phyloP scores from a whole-genome alignment of 2,329 filamentous ascomycete genomes.

The Alternaria triticina region DNA sequence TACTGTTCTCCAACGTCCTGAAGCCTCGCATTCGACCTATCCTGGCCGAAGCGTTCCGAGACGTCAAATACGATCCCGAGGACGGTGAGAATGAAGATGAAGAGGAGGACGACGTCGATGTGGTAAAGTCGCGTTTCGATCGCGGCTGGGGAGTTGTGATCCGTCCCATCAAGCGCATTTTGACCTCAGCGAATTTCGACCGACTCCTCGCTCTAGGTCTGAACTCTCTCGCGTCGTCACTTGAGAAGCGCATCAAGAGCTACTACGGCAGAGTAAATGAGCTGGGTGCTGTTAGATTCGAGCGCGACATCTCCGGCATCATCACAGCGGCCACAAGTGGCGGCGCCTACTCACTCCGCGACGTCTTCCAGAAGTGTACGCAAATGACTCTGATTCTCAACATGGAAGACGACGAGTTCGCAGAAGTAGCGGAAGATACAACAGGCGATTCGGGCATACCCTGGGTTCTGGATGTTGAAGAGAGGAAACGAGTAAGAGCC shows the following conservation, averaged over 20 bases:
- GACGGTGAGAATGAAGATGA: constrained; percentile 50
- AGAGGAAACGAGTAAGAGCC: constrained; percentile 73
- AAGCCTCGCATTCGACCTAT: constrained; percentile 84
- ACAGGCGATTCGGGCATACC: constrained; percentile 65
- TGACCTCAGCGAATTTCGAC: constrained; percentile 78
- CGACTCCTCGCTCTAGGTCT: constrained; percentile 77
- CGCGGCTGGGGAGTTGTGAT: constrained; percentile 85
- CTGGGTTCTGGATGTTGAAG: constrained; percentile 75
- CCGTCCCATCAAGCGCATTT: constrained; percentile 80
- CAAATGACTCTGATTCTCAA: constrained; percentile 88
- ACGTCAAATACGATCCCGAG: constrained; percentile 78
- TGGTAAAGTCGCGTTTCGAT: constrained; percentile 81
- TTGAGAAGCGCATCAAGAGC: constrained; percentile 87
- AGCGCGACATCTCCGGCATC: constrained; percentile 81
- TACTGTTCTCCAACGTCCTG: constrained; percentile 86
- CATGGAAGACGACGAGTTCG: constrained; percentile 97
- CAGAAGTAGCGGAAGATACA: constrained; percentile 66
- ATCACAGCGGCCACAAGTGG: constrained; percentile 69
- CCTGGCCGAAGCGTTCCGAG: constrained; percentile 86
- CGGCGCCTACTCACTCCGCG: constrained; percentile 76
- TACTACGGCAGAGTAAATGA: constrained; percentile 81
- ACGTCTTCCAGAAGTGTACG: constrained; percentile 75
- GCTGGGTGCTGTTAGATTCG: constrained; percentile 80
- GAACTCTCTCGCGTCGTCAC: constrained; percentile 73
- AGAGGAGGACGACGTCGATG: constrained; percentile 61